A percentile compares a stretch with the other conserved stretches of the same genome.
phyloP scores from a whole-genome alignment of 495 filamentous ascomycete genomes.

The Rhypophila decipiens region DNA sequence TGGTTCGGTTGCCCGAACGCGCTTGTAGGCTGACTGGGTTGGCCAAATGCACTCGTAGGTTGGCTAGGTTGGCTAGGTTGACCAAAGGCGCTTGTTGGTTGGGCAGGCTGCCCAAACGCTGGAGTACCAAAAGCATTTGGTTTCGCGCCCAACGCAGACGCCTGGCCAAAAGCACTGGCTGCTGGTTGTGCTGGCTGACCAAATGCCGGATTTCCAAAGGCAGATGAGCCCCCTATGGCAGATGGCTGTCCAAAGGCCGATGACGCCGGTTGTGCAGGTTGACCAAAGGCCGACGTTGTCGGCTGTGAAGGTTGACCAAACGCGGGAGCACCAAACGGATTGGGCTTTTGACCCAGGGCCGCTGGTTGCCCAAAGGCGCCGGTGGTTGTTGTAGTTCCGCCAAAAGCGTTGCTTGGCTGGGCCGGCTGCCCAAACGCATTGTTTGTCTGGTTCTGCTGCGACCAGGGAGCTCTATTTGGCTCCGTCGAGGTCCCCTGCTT shows the following conservation, averaged over 20 bases:
- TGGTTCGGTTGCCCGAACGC: slow-evolving; percentile 25
- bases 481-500: slow-evolving; percentile 36
- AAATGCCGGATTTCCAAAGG: slow-evolving; percentile 36
- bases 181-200: slow-evolving; percentile 35
- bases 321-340: slow-evolving; percentile 20
- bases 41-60: slow-evolving; percentile 18
- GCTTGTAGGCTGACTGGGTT: slow-evolving; percentile 21
- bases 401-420: slow-evolving; percentile 23
- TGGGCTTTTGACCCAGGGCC: slow-evolving; percentile 15
- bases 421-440: slow-evolving; percentile 40
- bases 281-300: slow-evolving; percentile 25
- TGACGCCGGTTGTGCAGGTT: slow-evolving; percentile 33
- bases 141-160: slow-evolving; percentile 30
- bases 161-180: slow-evolving; percentile 32
- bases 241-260: slow-evolving; percentile 33
- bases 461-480: slow-evolving; percentile 23
- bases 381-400: slow-evolving; percentile 22
- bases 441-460: slow-evolving; percentile 1
- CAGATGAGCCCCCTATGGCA: slow-evolving; percentile 31
- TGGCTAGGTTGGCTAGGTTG: slow-evolving; percentile 28
- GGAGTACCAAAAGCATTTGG: slow-evolving; percentile 35
- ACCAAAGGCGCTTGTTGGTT: slow-evolving; percentile 32
- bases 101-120: slow-evolving; percentile 36
- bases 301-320: not conserved
- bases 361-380: slow-evolving; percentile 22